Percentiles rank a stretch among this genome's conserved stretches.
Conservation (phyloP, 441 rosid genomes). For the Manihot esculenta region DNA sequence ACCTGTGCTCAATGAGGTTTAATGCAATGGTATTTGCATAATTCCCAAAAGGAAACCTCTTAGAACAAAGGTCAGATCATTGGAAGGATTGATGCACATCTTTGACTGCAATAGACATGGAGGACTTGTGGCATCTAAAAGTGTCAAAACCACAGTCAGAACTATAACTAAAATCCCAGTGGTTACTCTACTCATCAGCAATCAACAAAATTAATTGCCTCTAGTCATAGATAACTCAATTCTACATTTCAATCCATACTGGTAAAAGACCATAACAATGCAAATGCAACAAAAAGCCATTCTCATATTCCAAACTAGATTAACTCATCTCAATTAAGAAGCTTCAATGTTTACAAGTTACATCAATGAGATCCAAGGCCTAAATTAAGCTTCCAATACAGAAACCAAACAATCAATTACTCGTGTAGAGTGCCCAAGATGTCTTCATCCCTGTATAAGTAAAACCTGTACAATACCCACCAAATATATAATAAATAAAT, state of each 20-base stretch:
- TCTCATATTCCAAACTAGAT: not conserved
- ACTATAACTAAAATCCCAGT: too few species aligned
- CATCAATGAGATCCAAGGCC: slow-evolving; percentile 11
- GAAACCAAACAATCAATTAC: slow-evolving; percentile 17
- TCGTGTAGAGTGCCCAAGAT: slow-evolving; percentile 75
- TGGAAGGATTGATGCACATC: not conserved
- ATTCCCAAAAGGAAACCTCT: too few species aligned
- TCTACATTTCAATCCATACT: not conserved
- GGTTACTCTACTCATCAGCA: too few species aligned
- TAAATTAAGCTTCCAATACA: not conserved
- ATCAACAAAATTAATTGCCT: too few species aligned
- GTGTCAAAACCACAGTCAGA: not conserved
- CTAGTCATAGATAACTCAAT: too few species aligned
- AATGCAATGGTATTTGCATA: too few species aligned
- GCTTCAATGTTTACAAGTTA: slow-evolving; percentile 9
- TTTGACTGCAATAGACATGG: too few species aligned
- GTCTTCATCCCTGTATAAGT: slow-evolving; percentile 69
- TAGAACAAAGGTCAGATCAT: too few species aligned
- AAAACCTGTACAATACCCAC: slow-evolving; percentile 43
- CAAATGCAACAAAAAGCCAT: not conserved
- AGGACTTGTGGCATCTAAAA: too few species aligned
- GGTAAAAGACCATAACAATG: not conserved
- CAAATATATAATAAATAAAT: not conserved
- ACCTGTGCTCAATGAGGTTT: too few species aligned
- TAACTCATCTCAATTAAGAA: not conserved